phyloP scores from a whole-genome alignment of 768 basidiomycete species.

The Panellus pusillus region DNA sequence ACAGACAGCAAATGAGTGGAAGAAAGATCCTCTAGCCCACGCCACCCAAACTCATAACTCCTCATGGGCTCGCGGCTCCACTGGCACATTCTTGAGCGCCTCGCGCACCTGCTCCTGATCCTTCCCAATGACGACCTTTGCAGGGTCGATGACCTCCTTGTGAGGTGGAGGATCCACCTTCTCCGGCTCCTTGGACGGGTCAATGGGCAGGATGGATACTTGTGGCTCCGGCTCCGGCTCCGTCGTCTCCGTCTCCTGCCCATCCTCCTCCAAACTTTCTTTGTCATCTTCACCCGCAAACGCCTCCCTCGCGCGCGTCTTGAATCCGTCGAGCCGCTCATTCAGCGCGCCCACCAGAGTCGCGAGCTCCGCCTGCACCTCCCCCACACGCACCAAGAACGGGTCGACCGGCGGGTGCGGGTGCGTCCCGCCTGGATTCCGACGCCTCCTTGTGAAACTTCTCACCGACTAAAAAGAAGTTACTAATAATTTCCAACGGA shows the following conservation, averaged over 20 bases:
- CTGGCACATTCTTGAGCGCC: slow-evolving; percentile 33
- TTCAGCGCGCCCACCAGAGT: slow-evolving; percentile 1
- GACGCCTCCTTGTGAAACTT: slow-evolving; percentile 17
- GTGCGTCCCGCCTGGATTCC: slow-evolving; percentile 47
- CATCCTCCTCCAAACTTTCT: background rate
- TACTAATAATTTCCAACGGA: background rate
- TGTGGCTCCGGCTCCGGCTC: slow-evolving; percentile 17
- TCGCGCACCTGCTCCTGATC: slow-evolving; percentile 43
- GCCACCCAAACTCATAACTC: slow-evolving; percentile 18
- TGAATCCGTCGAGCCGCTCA: background rate
- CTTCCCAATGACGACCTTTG: slow-evolving; percentile 43
- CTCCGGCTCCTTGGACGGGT: slow-evolving; percentile 5
- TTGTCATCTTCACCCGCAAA: background rate
- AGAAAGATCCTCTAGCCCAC: background rate
- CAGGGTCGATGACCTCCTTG: slow-evolving; percentile 19
- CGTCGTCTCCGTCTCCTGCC: background rate
- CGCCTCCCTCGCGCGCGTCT: background rate
- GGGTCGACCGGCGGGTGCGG: slow-evolving; percentile 44
- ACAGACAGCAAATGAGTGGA: too few species aligned
- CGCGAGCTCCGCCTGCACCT: slow-evolving; percentile 1
- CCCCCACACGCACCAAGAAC: slow-evolving; percentile 3
- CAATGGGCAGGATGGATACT: slow-evolving; percentile 25
- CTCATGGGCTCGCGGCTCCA: slow-evolving; percentile 17
- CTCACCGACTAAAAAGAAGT: slow-evolving; percentile 6
- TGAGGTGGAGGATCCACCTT: too few species aligned